A percentile compares a stretch with the other conserved stretches of the same genome.
These are phyloP conservation scores for Aspergillus sp. DNA, from an alignment of 2,329 filamentous ascomycete genomes.

Conservation along the genomic window DNA sequence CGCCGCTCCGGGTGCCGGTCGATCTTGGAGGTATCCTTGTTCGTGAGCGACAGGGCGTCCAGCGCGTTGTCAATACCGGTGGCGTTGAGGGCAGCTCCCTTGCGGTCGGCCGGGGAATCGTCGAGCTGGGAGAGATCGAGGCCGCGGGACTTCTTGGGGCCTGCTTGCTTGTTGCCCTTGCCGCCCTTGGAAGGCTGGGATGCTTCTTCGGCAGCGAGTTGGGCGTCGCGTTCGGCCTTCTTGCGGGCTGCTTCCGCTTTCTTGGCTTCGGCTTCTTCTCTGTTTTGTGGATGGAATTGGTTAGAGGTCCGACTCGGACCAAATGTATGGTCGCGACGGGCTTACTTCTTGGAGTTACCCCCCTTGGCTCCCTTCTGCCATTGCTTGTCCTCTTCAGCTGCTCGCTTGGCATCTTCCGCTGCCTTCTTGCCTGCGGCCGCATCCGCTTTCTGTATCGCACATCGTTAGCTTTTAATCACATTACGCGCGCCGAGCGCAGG, in stretches of 20 bases:
- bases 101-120: slow-evolving; percentile 43
- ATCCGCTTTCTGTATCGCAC: slow-evolving; percentile 68
- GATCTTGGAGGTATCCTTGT: slow-evolving; percentile 57
- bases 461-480: slow-evolving; percentile 9
- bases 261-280: slow-evolving; percentile 77
- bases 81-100: slow-evolving; percentile 62
- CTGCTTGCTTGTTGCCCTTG: slow-evolving; percentile 43
- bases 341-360: slow-evolving; percentile 72
- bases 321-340: slow-evolving; percentile 11
- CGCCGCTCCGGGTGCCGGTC: slow-evolving; percentile 84
- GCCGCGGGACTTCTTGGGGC: slow-evolving; percentile 52
- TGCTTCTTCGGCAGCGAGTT: slow-evolving; percentile 76
- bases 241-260: slow-evolving; percentile 75
- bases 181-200: slow-evolving; percentile 48
- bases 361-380: slow-evolving; percentile 85
- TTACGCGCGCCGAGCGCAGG: slow-evolving; percentile 1
- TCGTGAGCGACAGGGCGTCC: slow-evolving; percentile 69
- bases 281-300: slow-evolving; percentile 32
- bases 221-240: slow-evolving; percentile 84
- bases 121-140: slow-evolving; percentile 73
- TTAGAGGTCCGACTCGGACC: background rate
- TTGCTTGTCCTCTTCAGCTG: slow-evolving; percentile 62
- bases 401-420: slow-evolving; percentile 58
- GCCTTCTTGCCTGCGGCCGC: slow-evolving; percentile 74
- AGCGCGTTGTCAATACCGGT: slow-evolving; percentile 89